Evolutionary conservation across 495 filamentous ascomycete species (phyloP).

Genomic region (Saxispiralis lemnorum): DNA sequence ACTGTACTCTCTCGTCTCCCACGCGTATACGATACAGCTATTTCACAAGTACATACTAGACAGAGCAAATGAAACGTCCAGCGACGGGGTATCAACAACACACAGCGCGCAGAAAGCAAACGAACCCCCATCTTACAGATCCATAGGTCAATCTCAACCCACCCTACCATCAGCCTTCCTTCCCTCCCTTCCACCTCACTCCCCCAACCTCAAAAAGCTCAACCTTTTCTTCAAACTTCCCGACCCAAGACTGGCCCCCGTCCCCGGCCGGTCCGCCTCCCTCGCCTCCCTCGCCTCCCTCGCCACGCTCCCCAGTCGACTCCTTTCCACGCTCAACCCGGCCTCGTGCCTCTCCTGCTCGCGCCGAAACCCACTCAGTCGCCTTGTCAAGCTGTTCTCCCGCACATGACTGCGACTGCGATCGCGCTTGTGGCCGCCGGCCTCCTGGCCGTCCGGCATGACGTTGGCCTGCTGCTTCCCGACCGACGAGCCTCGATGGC

Average conservation of each 20-base stretch:
- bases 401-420: conserved; percentile 9
- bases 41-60: too few species aligned
- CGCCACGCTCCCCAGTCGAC: too few species aligned
- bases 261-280: conserved; percentile 15
- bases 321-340: background rate
- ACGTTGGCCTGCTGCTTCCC: conserved; percentile 7
- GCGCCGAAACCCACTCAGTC: conserved; percentile 11
- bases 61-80: too few species aligned
- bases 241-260: conserved; percentile 19
- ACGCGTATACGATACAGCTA: too few species aligned
- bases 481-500: background rate
- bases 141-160: too few species aligned
- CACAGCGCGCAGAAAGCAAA: too few species aligned
- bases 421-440: background rate
- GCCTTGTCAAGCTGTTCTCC: conserved; percentile 8
- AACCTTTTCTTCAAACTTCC: conserved; percentile 45
- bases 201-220: conserved; percentile 47
- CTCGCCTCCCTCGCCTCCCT: background rate
- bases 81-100: too few species aligned
- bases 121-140: conserved; percentile 4
- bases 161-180: background rate
- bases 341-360: conserved; percentile 7
- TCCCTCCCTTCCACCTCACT: conserved; percentile 34
- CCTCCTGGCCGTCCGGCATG: background rate
- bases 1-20: too few species aligned